phyloP scores from a whole-genome alignment of 2,329 filamentous ascomycete genomes.

The Pestalotiopsis fici region DNA sequence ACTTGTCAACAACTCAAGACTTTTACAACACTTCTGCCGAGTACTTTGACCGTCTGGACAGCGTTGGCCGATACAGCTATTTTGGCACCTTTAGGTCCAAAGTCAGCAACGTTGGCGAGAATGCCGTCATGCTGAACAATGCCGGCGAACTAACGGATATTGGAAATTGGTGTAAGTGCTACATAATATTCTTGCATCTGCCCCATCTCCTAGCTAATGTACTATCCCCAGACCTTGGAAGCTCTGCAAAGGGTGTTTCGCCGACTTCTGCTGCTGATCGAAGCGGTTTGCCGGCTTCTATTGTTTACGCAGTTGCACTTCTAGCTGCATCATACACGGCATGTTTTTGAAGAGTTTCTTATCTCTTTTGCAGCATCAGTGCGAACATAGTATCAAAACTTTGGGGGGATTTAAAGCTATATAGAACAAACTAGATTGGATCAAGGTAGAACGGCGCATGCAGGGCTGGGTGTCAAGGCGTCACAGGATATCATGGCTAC shows the following conservation, averaged over 20 bases:
- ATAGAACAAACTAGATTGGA: not conserved
- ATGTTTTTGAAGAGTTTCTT: not conserved
- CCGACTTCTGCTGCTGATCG: conserved; percentile 25
- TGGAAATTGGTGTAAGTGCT: conserved; percentile 64
- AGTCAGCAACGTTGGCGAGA: conserved; percentile 73
- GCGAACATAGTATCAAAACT: no score
- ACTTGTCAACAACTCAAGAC: conserved; percentile 56
- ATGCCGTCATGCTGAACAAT: conserved; percentile 69
- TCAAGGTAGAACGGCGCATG: not conserved
- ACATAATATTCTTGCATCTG: not conserved
- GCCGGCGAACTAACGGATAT: conserved; percentile 73
- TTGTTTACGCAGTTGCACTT: not conserved
- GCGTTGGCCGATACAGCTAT: conserved; percentile 70
- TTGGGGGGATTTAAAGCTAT: not conserved
- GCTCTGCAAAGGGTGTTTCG: conserved; percentile 43
- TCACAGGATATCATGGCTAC: not conserved
- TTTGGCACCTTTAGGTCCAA: conserved; percentile 74
- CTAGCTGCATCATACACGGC: not conserved
- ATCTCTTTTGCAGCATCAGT: no score
- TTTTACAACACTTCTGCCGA: conserved; percentile 69
- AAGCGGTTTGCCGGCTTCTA: not conserved
- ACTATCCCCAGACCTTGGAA: conserved; percentile 49
- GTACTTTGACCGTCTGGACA: conserved; percentile 66
- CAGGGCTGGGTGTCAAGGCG: not conserved
- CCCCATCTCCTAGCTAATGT: not conserved